These are phyloP conservation scores for Astragalus membranaceus DNA, from an alignment of 306 rosid genomes.

Conservation along the genomic window DNA sequence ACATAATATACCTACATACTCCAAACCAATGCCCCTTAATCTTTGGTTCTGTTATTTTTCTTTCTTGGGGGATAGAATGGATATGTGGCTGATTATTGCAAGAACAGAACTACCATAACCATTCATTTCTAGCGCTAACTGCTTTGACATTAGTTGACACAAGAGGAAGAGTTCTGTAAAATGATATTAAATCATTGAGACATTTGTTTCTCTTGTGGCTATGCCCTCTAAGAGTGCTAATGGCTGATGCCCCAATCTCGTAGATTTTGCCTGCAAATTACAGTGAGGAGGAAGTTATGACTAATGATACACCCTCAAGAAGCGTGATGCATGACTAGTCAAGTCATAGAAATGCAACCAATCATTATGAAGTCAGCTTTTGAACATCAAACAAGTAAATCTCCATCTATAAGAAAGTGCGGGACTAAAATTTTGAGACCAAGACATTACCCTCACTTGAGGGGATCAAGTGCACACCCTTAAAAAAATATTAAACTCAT, in stretches of 20 bases:
- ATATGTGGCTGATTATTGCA: not conserved
- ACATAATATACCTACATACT: not conserved
- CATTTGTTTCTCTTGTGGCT: conserved; percentile 35
- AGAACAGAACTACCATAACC: conserved; percentile 44
- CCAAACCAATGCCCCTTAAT: not conserved
- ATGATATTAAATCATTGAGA: conserved; percentile 44
- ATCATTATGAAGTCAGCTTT: not conserved
- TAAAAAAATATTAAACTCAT: too few species aligned
- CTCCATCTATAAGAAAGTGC: not conserved
- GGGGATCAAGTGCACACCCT: too few species aligned
- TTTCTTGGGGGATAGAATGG: not conserved
- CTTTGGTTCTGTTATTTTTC: not conserved
- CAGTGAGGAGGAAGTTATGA: too few species aligned
- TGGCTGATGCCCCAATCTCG: conserved; percentile 42
- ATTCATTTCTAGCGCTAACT: conserved; percentile 36
- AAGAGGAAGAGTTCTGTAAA: conserved; percentile 32
- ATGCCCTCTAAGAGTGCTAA: conserved; percentile 35
- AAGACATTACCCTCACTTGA: too few species aligned
- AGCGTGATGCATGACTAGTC: not conserved
- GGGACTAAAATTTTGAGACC: not conserved
- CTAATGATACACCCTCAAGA: not conserved
- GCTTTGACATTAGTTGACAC: conserved; percentile 41
- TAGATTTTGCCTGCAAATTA: conserved; percentile 45
- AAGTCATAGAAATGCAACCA: not conserved
- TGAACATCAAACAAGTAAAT: not conserved